Evolutionary conservation across 116 monocot species (phyloP), one percentile per base, ranked within the genome.

Genomic region (Phalaenopsis hybrid): DNA sequence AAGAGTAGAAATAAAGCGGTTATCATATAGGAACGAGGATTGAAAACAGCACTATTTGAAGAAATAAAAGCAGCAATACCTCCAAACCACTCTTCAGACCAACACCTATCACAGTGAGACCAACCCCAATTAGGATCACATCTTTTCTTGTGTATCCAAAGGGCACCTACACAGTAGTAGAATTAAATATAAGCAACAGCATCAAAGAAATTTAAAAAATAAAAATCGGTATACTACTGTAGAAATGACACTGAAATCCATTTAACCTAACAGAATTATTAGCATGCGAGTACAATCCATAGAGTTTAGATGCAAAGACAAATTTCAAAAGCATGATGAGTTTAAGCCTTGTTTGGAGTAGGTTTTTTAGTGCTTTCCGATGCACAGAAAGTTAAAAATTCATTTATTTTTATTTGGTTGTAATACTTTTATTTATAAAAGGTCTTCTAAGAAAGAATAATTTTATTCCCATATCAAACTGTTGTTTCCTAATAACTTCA

Each of bases 141-240:
- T 98, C 98, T 79, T 98, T 98, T 83, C 98, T 90, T 37, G 91
- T 72, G 81, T 98, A 92, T 83, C 98, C 98, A 88, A 98, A 98
- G 21, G 91, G 88, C 37, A 79, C 83, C 98, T 97, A 81, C 52
- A 58, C 44, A 70, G 25, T 50, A 67, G 59, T 25, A 67, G 25
- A 67, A 25, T 67, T 67, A 67, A 67, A 28, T 28, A 67, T 67
- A 67, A 67, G 11, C 67, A 65, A 67, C 20, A 15, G 67, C 67
- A 28, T 3, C 15, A 67, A 15, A 67, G 25, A 15, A 55, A 55
- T 15, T 15, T 15, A 55, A 0, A 55, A 55, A 55, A 67, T 67
- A 23, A 67, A 67, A 41, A 41, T 41, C 41, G 4, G 41, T 41
- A 4, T 41, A 41, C 41, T 25, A 28, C 28, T 67, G 23, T 25